Percentiles rank a stretch among this genome's conserved stretches.
phyloP scores from a whole-genome alignment of 495 filamentous ascomycete genomes.

The Xylaria curta region DNA sequence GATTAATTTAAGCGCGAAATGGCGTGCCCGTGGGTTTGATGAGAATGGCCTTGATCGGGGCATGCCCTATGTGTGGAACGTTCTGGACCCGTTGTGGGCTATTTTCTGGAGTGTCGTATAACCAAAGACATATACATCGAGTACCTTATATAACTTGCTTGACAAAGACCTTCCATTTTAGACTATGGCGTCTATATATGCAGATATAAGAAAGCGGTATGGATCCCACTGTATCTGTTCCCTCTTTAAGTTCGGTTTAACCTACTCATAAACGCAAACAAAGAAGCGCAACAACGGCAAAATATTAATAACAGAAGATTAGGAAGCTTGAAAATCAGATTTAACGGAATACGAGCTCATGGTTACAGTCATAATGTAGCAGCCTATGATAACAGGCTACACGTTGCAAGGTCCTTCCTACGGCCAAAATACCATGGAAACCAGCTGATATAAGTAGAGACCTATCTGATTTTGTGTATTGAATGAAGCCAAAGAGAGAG shows the following conservation, averaged over 20 bases:
- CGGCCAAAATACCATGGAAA: no score
- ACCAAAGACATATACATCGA: not conserved
- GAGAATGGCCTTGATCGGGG: conserved; percentile 42
- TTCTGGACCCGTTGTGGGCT: conserved; percentile 35
- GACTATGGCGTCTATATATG: not conserved
- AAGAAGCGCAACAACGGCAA: not conserved
- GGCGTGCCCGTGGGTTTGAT: conserved; percentile 40
- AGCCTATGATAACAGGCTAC: no score
- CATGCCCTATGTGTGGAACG: conserved; percentile 49
- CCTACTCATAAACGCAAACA: not conserved
- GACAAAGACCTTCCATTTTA: not conserved
- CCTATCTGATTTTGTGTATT: no score
- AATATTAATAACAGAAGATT: not conserved
- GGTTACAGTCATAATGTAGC: not conserved
- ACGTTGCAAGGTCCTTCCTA: no score
- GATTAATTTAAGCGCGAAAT: conserved; percentile 34
- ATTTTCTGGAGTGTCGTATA: conserved; percentile 30
- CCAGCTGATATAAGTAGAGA: no score
- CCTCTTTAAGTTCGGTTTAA: not conserved
- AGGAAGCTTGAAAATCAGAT: not conserved
- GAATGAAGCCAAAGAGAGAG: no score
- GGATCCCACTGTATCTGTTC: not conserved
- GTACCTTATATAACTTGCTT: not conserved
- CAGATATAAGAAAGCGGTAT: not conserved
- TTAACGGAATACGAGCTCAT: not conserved